Evolutionary conservation across 2,329 filamentous ascomycete genomes (phyloP), one percentile per base, ranked within the genome.

Genomic region (Coniochaeta hoffmannii): DNA sequence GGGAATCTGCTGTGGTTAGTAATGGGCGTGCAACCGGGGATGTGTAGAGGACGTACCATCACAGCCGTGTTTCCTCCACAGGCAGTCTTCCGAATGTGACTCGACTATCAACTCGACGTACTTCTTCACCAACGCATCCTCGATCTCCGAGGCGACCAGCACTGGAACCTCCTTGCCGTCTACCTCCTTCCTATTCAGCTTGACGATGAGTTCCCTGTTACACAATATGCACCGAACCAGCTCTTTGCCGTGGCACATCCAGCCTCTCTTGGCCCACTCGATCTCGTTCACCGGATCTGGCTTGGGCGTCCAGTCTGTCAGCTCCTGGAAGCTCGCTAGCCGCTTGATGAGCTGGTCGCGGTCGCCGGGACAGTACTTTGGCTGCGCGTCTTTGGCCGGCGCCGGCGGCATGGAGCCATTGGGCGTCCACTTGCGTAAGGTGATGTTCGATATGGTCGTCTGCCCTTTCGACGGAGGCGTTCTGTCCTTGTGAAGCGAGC

Each of bases 271-370:
- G 0, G 92, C 92, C 94, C 94, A 99, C 68, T 91, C 88, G 8
- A 97, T 85, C 71, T 97, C 94, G 66, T 85, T 90, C 63, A 97
- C 86, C 32, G 78, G 79, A 53, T 92, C 83, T 0, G 94, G 92
- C 68, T 97, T 97, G 0, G 90, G 88, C n/a, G 89, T 88, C 93
- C 93, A 99, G 67, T 88, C 83, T 54, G 90, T 94, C 50, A 97
- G 85, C 62, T 93, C 90, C 66, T 93, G 88, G 67, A 96, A 99
- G 0, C 90, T 95, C 58, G 87, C 87, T 28, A 99, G 77, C 24
- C 94, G 78, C 63, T 81, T 83, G 11, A 97, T 77, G 59, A 97
- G 91, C 62, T 90, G 85, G 36, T 85, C 83, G 54, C 94, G 88
- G 68, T 94, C 92, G 73, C 86, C 89, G 0, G 94, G 93, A 54